These are phyloP conservation scores for Sonneratia alba DNA, from an alignment of 345 rosid species.

Conservation along the genomic window DNA sequence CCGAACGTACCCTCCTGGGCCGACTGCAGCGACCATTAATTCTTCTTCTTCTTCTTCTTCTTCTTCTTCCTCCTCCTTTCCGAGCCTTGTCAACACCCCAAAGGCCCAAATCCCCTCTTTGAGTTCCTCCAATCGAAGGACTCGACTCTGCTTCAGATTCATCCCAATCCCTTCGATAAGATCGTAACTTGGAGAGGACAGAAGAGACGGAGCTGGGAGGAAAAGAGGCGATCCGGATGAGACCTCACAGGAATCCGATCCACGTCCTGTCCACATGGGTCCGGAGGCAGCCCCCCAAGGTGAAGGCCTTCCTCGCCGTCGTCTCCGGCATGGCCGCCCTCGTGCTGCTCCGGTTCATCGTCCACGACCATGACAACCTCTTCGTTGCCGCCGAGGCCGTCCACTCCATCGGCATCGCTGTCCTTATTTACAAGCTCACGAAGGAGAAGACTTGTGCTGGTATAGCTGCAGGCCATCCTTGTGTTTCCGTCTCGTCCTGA, in stretches of 20 bases:
- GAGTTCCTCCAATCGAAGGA: too few relatives aligned
- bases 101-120: too few relatives aligned
- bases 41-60: too few relatives aligned
- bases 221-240: slow-evolving; percentile 30
- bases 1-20: too few relatives aligned
- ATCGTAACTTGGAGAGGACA: neutral
- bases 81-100: too few relatives aligned
- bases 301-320: slow-evolving; percentile 87
- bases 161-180: neutral
- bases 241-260: slow-evolving; percentile 52
- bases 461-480: slow-evolving; percentile 8
- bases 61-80: too few relatives aligned
- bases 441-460: slow-evolving; percentile 99
- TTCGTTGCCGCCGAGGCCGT: slow-evolving; percentile 98
- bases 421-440: slow-evolving; percentile 87
- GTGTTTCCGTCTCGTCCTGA: neutral
- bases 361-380: slow-evolving; percentile 95
- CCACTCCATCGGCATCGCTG: slow-evolving; percentile 88
- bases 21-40: too few relatives aligned
- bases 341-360: slow-evolving; percentile 81
- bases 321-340: slow-evolving; percentile 87
- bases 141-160: neutral
- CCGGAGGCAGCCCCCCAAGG: slow-evolving; percentile 93
- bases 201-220: neutral
- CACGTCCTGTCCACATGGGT: slow-evolving; percentile 74